Conservation (phyloP, 75 land plant genomes). For the Larix kaempferi region DNA sequence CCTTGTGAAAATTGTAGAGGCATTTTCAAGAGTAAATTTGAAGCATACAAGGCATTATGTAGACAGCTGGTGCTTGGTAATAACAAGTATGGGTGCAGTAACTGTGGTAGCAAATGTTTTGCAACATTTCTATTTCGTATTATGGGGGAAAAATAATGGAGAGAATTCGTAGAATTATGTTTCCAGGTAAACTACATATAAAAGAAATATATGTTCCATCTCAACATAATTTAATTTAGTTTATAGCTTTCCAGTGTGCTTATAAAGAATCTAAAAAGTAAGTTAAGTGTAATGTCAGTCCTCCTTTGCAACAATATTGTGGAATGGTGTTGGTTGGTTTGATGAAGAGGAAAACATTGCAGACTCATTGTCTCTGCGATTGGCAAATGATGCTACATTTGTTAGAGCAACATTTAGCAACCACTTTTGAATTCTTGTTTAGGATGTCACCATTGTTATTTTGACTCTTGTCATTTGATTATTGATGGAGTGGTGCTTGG, state of each 20-base stretch:
- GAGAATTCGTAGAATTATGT: conserved; percentile 52
- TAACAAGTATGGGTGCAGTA: conserved; percentile 38
- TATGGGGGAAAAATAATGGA: conserved; percentile 60
- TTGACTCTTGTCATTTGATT: conserved; percentile 58
- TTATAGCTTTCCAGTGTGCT: background rate
- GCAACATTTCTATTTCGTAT: conserved; percentile 55
- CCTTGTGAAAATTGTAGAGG: conserved; percentile 33
- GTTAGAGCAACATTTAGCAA: conserved; percentile 76
- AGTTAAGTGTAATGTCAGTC: background rate
- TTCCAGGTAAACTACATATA: conserved; percentile 35
- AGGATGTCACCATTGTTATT: conserved; percentile 55
- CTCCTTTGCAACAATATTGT: conserved; percentile 61
- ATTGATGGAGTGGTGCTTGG: conserved; percentile 63
- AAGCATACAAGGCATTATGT: conserved; percentile 21
- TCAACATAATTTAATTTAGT: background rate
- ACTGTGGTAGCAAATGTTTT: conserved; percentile 43
- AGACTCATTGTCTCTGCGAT: conserved; percentile 45
- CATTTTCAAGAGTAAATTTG: conserved; percentile 23
- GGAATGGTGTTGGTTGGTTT: conserved; percentile 91
- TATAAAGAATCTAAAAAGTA: background rate
- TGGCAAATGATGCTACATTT: conserved; percentile 79
- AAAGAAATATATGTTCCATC: background rate
- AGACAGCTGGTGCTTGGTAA: conserved; percentile 32
- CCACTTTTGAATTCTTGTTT: conserved; percentile 61
- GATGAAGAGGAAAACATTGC: conserved; percentile 77